These are phyloP conservation scores for Elongisporangium undulatum DNA, from an alignment of 352 stramenopile species.

Conservation along the genomic window DNA sequence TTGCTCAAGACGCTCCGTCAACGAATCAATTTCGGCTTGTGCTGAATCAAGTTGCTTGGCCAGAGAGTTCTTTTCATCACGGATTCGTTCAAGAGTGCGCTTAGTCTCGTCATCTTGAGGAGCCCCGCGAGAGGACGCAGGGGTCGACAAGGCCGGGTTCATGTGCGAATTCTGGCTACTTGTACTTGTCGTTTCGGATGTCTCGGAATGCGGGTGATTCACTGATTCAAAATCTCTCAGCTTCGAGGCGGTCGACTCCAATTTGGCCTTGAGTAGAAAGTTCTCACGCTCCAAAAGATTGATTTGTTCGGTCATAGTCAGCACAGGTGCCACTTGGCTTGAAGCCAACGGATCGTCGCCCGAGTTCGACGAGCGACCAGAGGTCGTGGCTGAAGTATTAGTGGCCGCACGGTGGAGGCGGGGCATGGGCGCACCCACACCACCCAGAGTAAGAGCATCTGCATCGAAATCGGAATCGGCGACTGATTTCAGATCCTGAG, in stretches of 20 bases:
- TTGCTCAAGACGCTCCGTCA: background rate
- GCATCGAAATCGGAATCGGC: background rate
- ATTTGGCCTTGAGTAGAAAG: conserved; percentile 56
- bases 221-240: conserved; percentile 31
- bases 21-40: background rate
- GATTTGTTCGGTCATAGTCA: conserved; percentile 70
- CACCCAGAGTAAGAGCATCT: background rate
- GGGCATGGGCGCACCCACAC: background rate
- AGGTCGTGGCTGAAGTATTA: conserved; percentile 37
- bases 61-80: background rate
- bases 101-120: background rate
- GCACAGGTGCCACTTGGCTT: conserved; percentile 30
- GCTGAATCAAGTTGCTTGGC: background rate
- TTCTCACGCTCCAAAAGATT: conserved; percentile 75
- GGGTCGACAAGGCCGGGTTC: background rate
- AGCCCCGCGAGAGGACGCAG: background rate
- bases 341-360: conserved; percentile 8
- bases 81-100: background rate
- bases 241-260: conserved; percentile 30
- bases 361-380: conserved; percentile 15
- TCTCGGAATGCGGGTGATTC: conserved; percentile 22
- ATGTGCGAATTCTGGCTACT: conserved; percentile 19
- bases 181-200: conserved; percentile 41
- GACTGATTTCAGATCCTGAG: background rate
- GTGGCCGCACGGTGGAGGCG: conserved; percentile 31